These are phyloP conservation scores for Ogataea allantospora DNA, from an alignment of 805 yeast species.

Conservation along the genomic window DNA sequence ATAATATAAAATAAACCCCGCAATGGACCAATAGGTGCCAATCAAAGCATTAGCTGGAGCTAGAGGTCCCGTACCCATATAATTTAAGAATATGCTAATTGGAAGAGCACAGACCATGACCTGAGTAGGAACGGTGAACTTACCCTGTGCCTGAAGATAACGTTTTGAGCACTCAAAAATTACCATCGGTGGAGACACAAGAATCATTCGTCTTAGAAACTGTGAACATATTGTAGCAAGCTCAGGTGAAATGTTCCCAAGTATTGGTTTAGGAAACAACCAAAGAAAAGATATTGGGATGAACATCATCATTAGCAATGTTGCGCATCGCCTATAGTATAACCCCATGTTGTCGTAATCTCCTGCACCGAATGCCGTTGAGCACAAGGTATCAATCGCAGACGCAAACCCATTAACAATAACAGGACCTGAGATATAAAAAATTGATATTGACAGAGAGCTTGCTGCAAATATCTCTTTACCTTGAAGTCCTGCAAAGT, in stretches of 20 bases:
- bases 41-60: conserved; percentile 75
- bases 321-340: conserved; percentile 61
- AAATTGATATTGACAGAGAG: conserved; percentile 69
- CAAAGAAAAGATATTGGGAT: conserved; percentile 59
- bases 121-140: conserved; percentile 72
- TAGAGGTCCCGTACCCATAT: conserved; percentile 33
- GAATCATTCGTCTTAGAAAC: conserved; percentile 50
- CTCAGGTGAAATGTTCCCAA: conserved; percentile 42
- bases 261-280: conserved; percentile 47
- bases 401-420: conserved; percentile 73
- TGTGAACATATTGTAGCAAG: conserved; percentile 49
- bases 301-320: conserved; percentile 46
- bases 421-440: conserved; percentile 70
- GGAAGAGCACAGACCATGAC: conserved; percentile 66
- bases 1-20: conserved; percentile 50
- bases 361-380: conserved; percentile 70
- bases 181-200: conserved; percentile 69
- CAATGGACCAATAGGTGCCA: conserved; percentile 68
- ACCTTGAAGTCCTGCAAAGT: conserved; percentile 68
- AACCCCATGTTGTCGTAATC: conserved; percentile 63
- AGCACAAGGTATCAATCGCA: conserved; percentile 71
- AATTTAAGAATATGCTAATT: conserved; percentile 57
- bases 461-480: conserved; percentile 67
- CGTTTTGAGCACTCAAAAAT: conserved; percentile 69
- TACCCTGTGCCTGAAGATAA: conserved; percentile 71